These are phyloP conservation scores for Coniochaeta prunicola DNA, from an alignment of 2,329 filamentous ascomycete species.

Conservation along the genomic window DNA sequence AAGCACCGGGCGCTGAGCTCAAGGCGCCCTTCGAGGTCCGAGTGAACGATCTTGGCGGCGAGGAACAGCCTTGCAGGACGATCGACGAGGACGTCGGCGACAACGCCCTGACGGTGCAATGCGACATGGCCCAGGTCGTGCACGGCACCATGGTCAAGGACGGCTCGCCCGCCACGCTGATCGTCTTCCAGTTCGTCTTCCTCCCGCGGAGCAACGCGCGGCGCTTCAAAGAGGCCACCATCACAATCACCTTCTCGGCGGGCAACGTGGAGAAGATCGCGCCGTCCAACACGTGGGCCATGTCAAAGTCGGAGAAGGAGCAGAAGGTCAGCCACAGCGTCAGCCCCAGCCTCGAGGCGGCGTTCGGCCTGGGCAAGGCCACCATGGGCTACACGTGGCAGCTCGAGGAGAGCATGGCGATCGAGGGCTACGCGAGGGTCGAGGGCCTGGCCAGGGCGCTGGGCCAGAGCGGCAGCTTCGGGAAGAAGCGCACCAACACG, in stretches of 20 bases:
- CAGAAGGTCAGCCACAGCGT: constrained; percentile 1
- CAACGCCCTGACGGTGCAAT: not conserved
- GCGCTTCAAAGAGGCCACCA: not conserved
- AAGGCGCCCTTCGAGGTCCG: not conserved
- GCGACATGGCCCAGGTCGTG: not conserved
- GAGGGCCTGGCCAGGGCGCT: not conserved
- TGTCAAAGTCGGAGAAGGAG: not conserved
- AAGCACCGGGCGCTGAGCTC: not conserved
- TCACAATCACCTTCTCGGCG: not conserved
- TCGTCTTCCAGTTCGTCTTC: constrained; percentile 3
- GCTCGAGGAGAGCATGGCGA: not conserved
- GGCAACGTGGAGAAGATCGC: not conserved
- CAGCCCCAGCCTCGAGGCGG: constrained; percentile 1
- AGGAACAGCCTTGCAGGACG: not conserved
- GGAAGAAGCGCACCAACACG: not conserved
- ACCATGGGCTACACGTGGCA: constrained; percentile 2
- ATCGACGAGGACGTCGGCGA: constrained; percentile 1
- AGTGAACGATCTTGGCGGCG: not conserved
- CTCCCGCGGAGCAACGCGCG: not conserved
- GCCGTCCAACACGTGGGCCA: not conserved
- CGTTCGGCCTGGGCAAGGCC: not conserved
- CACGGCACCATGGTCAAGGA: not conserved
- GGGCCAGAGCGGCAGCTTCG: not conserved
- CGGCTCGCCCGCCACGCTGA: constrained; percentile 2
- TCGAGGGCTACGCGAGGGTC: not conserved